Evolutionary conservation across 2,329 filamentous ascomycete genomes (phyloP).

Genomic region (Botrytis elliptica): DNA sequence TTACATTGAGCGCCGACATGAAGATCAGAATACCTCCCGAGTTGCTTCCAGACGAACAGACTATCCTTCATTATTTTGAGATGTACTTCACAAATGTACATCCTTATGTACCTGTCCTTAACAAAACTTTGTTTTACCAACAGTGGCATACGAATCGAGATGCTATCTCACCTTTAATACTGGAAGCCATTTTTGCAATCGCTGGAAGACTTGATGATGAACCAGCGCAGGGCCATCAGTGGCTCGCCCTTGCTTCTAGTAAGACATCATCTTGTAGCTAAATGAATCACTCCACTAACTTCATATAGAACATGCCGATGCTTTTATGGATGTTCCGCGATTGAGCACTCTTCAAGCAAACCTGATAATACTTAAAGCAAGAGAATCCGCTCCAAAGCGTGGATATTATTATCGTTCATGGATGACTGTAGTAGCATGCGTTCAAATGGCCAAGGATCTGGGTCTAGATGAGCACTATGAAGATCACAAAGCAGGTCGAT

Average conservation of each 20-base stretch:
- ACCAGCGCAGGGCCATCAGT: slow-evolving; percentile 81
- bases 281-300: slow-evolving; percentile 33
- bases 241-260: slow-evolving; percentile 88
- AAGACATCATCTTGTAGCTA: slow-evolving; percentile 24
- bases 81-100: slow-evolving; percentile 90
- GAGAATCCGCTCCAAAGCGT: slow-evolving; percentile 86
- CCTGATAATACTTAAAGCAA: slow-evolving; percentile 82
- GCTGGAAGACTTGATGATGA: slow-evolving; percentile 81
- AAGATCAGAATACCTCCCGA: slow-evolving; percentile 87
- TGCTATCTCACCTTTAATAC: slow-evolving; percentile 82
- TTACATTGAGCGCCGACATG: slow-evolving; percentile 64
- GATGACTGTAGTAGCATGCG: slow-evolving; percentile 91
- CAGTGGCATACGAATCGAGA: slow-evolving; percentile 83
- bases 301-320: slow-evolving; percentile 75
- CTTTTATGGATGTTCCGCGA: slow-evolving; percentile 88
- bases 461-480: slow-evolving; percentile 84
- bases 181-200: slow-evolving; percentile 91
- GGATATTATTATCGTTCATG: slow-evolving; percentile 97
- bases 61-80: slow-evolving; percentile 79
- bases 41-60: slow-evolving; percentile 86
- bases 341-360: slow-evolving; percentile 90
- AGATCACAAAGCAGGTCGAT: slow-evolving; percentile 68
- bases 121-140: slow-evolving; percentile 77
- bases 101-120: slow-evolving; percentile 87
- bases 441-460: slow-evolving; percentile 90